These are phyloP conservation scores for Lasiosphaeris hirsuta DNA, from an alignment of 495 filamentous ascomycete genomes.

Conservation along the genomic window DNA sequence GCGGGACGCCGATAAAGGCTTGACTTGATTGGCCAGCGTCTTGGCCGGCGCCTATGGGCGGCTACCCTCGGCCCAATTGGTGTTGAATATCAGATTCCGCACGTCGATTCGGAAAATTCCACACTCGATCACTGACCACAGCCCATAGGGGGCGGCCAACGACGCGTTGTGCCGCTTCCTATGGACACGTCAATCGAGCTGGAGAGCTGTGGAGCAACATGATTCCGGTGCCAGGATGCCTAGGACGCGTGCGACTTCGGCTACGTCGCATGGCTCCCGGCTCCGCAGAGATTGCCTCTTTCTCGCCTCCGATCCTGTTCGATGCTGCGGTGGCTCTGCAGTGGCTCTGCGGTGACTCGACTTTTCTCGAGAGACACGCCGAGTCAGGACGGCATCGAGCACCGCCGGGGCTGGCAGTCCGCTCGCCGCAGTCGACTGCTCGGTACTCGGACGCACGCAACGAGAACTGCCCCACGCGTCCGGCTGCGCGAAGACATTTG, in stretches of 20 bases:
- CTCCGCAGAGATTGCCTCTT: slow-evolving; percentile 6
- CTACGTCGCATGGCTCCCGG: background rate
- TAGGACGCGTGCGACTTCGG: slow-evolving; percentile 3
- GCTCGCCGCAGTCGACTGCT: background rate
- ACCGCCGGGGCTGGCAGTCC: background rate
- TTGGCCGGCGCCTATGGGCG: slow-evolving; percentile 23
- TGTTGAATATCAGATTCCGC: slow-evolving; percentile 13
- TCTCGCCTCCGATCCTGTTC: background rate
- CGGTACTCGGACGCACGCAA: background rate
- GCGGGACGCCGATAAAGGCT: slow-evolving; percentile 3
- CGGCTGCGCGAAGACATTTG: background rate
- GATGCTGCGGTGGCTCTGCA: background rate
- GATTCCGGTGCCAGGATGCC: background rate
- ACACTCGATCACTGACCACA: background rate
- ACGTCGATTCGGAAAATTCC: slow-evolving; percentile 4
- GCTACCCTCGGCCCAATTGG: slow-evolving; percentile 28
- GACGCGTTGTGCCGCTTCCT: slow-evolving; percentile 8
- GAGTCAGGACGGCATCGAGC: no score
- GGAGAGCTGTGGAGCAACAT: background rate
- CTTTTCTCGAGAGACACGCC: no score
- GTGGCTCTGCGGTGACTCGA: no score
- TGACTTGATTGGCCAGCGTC: slow-evolving; percentile 14
- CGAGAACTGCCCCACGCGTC: background rate
- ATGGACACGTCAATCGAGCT: slow-evolving; percentile 3
- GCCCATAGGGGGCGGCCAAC: background rate